Evolutionary conservation across 2,329 filamentous ascomycete genomes (phyloP), one percentile per base, ranked within the genome.

Genomic region (Penicillium fuscoglaucum): DNA sequence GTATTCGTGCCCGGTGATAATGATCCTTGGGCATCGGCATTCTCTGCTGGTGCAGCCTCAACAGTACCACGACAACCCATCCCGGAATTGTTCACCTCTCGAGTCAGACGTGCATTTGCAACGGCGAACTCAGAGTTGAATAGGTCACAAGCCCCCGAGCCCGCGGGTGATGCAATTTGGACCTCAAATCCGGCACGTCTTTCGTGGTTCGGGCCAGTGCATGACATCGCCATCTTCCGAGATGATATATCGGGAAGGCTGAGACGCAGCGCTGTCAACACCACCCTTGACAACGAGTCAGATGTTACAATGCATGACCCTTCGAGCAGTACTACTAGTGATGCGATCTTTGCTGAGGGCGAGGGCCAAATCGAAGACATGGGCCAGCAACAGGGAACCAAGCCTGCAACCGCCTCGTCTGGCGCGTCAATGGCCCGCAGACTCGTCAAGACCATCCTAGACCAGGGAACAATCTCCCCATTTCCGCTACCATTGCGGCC

Each of bases 1-100:
- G 81, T 96, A 33, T 96, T 99, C 70, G 90, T 98, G 0, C 95
- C 95, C 0, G 95, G 95, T 31, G 93, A 98, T 76, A 96, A 97
- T 72, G 95, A 99, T 73, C 93, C 91, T n/a, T 99, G 95, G 95
- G 86, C 89, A 6, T 96, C 91, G 0, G 84, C 92, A 2, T 96
- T 96, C 72, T 78, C 79, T 33, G 72, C 74, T 40, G 79, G 79
- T 26, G 78, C 78, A 48, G 72, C 77, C 6, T 81, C 75, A 69
- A 78, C 70, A 67, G 78, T 79, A 60, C 80, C 70, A 46, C 80
- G 66, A 67, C 79, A 65, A 63, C 77, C 83, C 0, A 84, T 99
- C 2, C 95, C 95, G 1, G 90, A 93, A 7, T 80, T 97, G 66
- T 99, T 99, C 76, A 98, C 93, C 0, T 93, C 88, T 33, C 84